phyloP scores from a whole-genome alignment of 2,329 filamentous ascomycete species.

The Penicillium vulpinum region DNA sequence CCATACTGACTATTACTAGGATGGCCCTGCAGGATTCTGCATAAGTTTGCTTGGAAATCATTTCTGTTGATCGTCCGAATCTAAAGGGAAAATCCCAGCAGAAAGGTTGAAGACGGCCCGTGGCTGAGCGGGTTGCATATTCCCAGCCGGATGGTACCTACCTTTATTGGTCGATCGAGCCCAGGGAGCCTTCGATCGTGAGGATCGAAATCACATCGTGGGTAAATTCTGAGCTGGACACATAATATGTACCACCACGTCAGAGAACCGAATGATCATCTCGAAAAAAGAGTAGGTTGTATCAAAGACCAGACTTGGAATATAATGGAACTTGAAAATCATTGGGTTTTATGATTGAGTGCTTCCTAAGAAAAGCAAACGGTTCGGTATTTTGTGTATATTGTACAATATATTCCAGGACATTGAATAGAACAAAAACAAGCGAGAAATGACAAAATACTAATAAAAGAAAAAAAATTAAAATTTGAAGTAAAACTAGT shows the following conservation, averaged over 20 bases:
- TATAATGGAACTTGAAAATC: neutral
- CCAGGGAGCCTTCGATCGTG: neutral
- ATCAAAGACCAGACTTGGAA: no score
- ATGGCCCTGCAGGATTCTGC: neutral
- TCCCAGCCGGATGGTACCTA: slow-evolving; percentile 32
- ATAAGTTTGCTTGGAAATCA: neutral
- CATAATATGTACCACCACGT: neutral
- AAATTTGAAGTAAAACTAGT: neutral
- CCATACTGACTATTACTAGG: neutral
- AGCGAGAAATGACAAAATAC: neutral
- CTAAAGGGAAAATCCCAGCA: slow-evolving; percentile 10
- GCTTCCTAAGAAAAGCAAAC: neutral
- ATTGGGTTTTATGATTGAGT: neutral
- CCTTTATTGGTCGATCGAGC: slow-evolving; percentile 29
- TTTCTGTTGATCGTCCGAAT: neutral
- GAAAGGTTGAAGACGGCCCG: slow-evolving; percentile 19
- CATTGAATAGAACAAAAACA: neutral
- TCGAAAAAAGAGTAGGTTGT: neutral
- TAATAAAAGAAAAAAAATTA: neutral
- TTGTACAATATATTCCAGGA: neutral
- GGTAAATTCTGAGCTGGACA: neutral
- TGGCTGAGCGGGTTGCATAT: slow-evolving; percentile 22
- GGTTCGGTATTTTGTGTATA: neutral
- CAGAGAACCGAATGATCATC: neutral
- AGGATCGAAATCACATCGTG: neutral